phyloP scores from a whole-genome alignment of 2,329 filamentous ascomycete genomes.

The Paraphoma chrysanthemicola region DNA sequence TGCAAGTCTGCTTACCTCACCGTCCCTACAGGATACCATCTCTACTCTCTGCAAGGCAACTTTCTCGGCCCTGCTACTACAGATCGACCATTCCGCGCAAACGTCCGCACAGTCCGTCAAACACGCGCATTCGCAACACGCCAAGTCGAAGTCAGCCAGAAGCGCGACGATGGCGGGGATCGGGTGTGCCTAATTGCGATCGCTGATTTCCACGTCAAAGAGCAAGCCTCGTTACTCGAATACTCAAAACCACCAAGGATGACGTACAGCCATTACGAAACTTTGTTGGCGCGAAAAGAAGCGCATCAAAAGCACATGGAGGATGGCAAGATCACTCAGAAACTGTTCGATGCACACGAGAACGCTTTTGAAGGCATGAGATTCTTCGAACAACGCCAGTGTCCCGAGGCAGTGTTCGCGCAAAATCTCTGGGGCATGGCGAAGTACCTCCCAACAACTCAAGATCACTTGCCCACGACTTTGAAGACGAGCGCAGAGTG shows the following conservation, averaged over 20 bases:
- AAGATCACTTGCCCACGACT: slow-evolving; percentile 49
- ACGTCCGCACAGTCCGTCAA: slow-evolving; percentile 49
- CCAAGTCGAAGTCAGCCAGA: slow-evolving; percentile 55
- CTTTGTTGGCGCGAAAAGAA: slow-evolving; percentile 8
- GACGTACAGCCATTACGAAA: slow-evolving; percentile 35
- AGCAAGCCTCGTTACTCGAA: slow-evolving; percentile 42
- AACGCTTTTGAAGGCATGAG: slow-evolving; percentile 38
- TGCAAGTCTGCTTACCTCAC: slow-evolving; percentile 52
- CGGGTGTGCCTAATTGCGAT: slow-evolving; percentile 54
- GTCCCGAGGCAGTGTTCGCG: slow-evolving; percentile 50
- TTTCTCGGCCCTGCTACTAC: slow-evolving; percentile 56
- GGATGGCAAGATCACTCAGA: slow-evolving; percentile 17
- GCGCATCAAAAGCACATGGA: slow-evolving; percentile 4
- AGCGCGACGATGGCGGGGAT: slow-evolving; percentile 40
- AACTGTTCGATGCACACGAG: slow-evolving; percentile 25
- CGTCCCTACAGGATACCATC: slow-evolving; percentile 45
- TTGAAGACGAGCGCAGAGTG: slow-evolving; percentile 51
- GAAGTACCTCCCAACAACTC: slow-evolving; percentile 42
- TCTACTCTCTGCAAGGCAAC: slow-evolving; percentile 57
- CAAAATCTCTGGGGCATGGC: slow-evolving; percentile 55
- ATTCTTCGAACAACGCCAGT: slow-evolving; percentile 46
- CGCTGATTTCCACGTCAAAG: slow-evolving; percentile 56
- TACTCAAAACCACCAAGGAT: slow-evolving; percentile 50
- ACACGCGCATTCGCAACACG: slow-evolving; percentile 59
- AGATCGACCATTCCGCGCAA: slow-evolving; percentile 48